These are phyloP conservation scores for Monascus ruber DNA, from an alignment of 2,329 filamentous ascomycete species.

Conservation along the genomic window DNA sequence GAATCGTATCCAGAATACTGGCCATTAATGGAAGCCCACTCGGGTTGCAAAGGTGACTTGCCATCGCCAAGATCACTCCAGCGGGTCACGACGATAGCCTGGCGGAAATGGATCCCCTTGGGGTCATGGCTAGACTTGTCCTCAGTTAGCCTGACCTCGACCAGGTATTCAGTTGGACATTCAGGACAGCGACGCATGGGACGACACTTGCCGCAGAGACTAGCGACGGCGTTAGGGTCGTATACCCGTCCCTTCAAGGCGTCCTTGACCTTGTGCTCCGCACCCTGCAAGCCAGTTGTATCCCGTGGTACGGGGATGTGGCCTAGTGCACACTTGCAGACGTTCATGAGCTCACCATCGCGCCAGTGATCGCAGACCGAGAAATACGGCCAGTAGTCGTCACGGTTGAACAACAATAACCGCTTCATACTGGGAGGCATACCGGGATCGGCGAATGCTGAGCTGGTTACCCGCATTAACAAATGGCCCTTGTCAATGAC, in stretches of 20 bases:
- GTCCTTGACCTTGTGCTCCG: slow-evolving; percentile 34
- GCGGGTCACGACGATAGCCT: slow-evolving; percentile 48
- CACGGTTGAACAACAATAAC: slow-evolving; percentile 46
- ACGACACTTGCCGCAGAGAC: slow-evolving; percentile 43
- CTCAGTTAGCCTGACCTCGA: slow-evolving; percentile 50
- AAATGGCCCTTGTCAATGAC: slow-evolving; percentile 43
- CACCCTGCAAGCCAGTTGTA: slow-evolving; percentile 27
- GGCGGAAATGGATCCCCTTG: slow-evolving; percentile 39
- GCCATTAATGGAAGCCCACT: slow-evolving; percentile 48
- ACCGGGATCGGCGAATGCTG: slow-evolving; percentile 40
- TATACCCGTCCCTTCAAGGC: slow-evolving; percentile 11
- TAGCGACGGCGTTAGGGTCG: slow-evolving; percentile 34
- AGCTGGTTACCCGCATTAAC: slow-evolving; percentile 47
- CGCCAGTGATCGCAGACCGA: slow-evolving; percentile 52
- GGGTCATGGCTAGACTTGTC: slow-evolving; percentile 35
- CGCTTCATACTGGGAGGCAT: slow-evolving; percentile 43
- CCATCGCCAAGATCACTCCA: slow-evolving; percentile 53
- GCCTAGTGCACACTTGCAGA: slow-evolving; percentile 49
- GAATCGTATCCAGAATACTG: slow-evolving; percentile 39
- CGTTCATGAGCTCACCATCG: slow-evolving; percentile 48
- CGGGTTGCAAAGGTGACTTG: slow-evolving; percentile 36
- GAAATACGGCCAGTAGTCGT: slow-evolving; percentile 53
- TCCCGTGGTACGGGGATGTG: slow-evolving; percentile 41
- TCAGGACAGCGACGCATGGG: slow-evolving; percentile 51
- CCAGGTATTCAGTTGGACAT: slow-evolving; percentile 51